Base-by-base conservation (phyloP, 2,329 filamentous ascomycete species). In the Ceratocystis cacaofunesta region DNA sequence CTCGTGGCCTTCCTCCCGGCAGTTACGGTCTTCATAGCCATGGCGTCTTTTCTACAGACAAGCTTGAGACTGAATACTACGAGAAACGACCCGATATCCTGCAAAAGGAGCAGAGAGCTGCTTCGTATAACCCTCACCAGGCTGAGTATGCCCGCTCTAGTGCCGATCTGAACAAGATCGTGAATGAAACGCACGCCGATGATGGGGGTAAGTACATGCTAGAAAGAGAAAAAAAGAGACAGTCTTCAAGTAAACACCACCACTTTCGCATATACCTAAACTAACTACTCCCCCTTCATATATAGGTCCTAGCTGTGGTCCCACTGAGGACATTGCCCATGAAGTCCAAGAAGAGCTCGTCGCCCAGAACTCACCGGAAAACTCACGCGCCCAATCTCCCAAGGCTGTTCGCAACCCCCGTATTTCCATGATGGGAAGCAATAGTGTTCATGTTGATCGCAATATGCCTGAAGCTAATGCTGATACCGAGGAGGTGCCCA, bases 21-120 rank as follows among this genome's bases (percentile, higher is more conserved):
- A 96, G 91, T 77, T 97, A 97, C 72, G 92, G 92, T 68, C 83
- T 96, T 65, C 92, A 95, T 71, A 90, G 92, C 57, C 92, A 96
- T 72, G 91, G 90, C 64, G 79, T 89, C 30, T 80, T 83, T 19
- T 80, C 87, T 2, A 83, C 85, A 66, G 89, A 95, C 76, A 90
- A 87, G 72, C 89, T 97, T 50, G 90, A 96, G 71, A 89, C 89
- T 76, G 88, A 89, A 30, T 96, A 95, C 82, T 95, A 94, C 72
- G 85, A 90, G 71, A 96, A 94, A 76, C 91, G 96, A 72, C 92
- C 92, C 0, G 89, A 96, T 69, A 79, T 87, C 36, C 80, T 83
- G 65, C 85, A 87, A 73, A 90, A 92, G 75, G 89, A 92, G 72
- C 82, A 85, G 69, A 75, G 83, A 41, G 76, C 81, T 66, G 82